Base-by-base conservation (phyloP, 2,329 filamentous ascomycete species). In the Rutstroemia sp. region DNA sequence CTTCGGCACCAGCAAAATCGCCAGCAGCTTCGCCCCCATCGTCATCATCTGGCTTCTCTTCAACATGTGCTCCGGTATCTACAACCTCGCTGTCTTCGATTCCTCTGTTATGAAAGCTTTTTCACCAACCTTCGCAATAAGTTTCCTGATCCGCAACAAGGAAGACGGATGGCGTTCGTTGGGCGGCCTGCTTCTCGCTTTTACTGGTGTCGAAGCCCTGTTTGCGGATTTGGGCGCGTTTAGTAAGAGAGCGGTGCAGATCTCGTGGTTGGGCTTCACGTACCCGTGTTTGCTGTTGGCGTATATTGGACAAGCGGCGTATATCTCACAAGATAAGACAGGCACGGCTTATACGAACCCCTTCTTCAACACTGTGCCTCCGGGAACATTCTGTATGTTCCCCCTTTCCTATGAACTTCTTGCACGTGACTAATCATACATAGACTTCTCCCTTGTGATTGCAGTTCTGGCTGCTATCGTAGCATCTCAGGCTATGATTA, bases 151-250 rank as follows among this genome's bases (percentile, higher is more conserved):
- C 19, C 75, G 80, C 14, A 82, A 86, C 63, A 76, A 77, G 53
- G 74, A 78, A 3, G 73, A 78, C 5, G 84, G 82, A 0, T 88
- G 85, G 84, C 75, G 74, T 57, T 80, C 78, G 57, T 75, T 89
- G 1, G 85, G 84, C n/a, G 87, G 88, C 4, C 80, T 91, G 19
- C 70, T 92, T 2, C 78, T 92, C 9, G 80, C 84, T 2, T 91
- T 92, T 64, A 91, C 88, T 2, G 87, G 84, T 17, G 85, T 88
- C n/a, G 88, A 91, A 68, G 86, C 87, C 1, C 75, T 92, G 1
- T 92, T 90, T 66, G 87, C 88, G 3, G 87, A 92, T 64, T 75
- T 92, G 6, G 88, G 87, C 36, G 88, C 88, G 21, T 92, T 92
- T 69, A 81, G 79, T 68, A 77, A 80, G 63, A 74, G 78, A 44